Base-by-base conservation (phyloP, 495 filamentous ascomycete species). In the Beverwykella pulmonaria region DNA sequence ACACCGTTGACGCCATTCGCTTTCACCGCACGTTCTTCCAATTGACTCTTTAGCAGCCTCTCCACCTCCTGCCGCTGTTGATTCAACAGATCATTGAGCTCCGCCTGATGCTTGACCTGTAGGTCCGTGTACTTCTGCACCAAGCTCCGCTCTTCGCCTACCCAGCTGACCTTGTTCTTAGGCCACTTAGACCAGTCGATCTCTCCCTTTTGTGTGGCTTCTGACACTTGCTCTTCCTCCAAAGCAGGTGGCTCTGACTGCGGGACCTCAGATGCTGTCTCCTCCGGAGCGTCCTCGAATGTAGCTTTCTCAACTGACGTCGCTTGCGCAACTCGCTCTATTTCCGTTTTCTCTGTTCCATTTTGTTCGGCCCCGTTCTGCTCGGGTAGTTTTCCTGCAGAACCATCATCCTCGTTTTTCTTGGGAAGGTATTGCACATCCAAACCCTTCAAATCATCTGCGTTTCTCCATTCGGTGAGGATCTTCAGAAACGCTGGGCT, bases 381-480 rank as follows among this genome's bases (percentile, higher is more conserved):
- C 39, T 44, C 39, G 39, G 15, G n/a, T n/a, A n/a, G n/a, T n/a
- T n/a, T n/a, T n/a, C n/a, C n/a, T n/a, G n/a, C n/a, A n/a, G n/a
- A n/a, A n/a, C n/a, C 39, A 44, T 9, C 39, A 44, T n/a, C 8
- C 39, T n/a, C 5, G 5, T n/a, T 14, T 44, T 44, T n/a, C 8
- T 9, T 44, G 9, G 39, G 39, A 3, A 2, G 20, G 19, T 12
- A 36, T 25, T 8, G 25, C 23, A 68, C 32, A 46, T 66, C 67
- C 34, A 70, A 20, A n/a, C 67, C 67, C 25, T 48, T 44, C 46
- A 70, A 4, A 6, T 57, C 39, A 4, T 36, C 62, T 1, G 32
- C 32, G 55, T 30, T 53, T 27, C 67, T 54, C 67, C 67, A 70
- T 17, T 61, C 55, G 14, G 29, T 34, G 32, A 70, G 27, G n/a